These are phyloP conservation scores for Umbelopsis vinacea DNA, from an alignment of 192 early-diverging fungal genomes.

Conservation along the genomic window DNA sequence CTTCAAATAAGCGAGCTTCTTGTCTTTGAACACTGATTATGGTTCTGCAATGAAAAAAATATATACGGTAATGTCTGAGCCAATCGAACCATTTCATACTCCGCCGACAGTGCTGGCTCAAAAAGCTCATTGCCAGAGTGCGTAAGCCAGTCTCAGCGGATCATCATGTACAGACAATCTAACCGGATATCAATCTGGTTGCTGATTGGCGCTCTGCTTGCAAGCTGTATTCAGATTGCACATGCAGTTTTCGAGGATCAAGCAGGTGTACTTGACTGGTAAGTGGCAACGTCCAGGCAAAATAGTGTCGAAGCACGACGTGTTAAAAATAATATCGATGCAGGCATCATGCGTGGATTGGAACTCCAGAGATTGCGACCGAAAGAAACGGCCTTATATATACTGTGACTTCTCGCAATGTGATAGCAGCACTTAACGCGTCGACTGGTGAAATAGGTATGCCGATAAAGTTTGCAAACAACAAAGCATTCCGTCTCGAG, in stretches of 20 bases:
- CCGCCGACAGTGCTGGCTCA: background rate
- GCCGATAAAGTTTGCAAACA: no score
- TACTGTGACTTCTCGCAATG: constrained; percentile 70
- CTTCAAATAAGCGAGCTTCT: no score
- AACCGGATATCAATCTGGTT: constrained; percentile 10
- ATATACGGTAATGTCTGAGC: no score
- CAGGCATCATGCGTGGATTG: constrained; percentile 63
- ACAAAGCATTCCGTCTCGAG: background rate
- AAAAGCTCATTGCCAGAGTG: background rate
- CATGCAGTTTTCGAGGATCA: constrained; percentile 51
- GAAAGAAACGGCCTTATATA: constrained; percentile 46
- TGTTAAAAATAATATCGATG: background rate
- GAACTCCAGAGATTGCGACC: constrained; percentile 43
- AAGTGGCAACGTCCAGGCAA: constrained; percentile 4
- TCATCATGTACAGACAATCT: constrained; percentile 20
- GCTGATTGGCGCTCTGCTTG: constrained; percentile 10
- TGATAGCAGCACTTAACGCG: constrained; percentile 71
- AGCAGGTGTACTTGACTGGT: constrained; percentile 59
- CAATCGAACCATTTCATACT: background rate
- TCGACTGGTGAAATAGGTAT: constrained; percentile 71
- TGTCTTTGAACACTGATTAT: no score
- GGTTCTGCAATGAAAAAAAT: no score
- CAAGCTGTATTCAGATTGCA: background rate
- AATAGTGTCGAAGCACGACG: background rate
- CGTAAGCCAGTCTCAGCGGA: background rate